A percentile compares a stretch with the other conserved stretches of the same genome.
phyloP scores from a whole-genome alignment of 176 grass and related monocot genomes.

The Musa troglodytarum region DNA sequence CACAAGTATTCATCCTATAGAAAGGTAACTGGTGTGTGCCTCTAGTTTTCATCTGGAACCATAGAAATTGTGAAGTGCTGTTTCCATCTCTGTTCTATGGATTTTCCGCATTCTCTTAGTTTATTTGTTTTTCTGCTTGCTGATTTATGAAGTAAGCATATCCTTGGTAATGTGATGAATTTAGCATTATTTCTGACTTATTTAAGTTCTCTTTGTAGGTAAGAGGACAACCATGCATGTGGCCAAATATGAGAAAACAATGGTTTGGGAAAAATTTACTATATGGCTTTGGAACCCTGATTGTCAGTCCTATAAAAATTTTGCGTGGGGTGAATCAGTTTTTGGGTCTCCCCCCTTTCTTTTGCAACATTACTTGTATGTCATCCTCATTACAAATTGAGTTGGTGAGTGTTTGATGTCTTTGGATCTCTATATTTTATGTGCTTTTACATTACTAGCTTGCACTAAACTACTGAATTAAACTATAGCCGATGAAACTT shows the following conservation, averaged over 20 bases:
- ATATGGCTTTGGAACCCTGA: conserved; percentile 54
- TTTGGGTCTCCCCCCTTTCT: conserved; percentile 46
- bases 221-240: conserved; percentile 46
- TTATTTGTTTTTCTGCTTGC: neutral
- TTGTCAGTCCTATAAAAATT: conserved; percentile 73
- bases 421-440: neutral
- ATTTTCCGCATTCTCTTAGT: neutral
- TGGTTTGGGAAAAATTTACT: conserved; percentile 75
- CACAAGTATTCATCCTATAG: neutral
- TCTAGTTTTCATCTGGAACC: neutral
- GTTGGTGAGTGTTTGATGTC: conserved; percentile 43
- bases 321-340: conserved; percentile 61
- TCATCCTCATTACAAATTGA: conserved; percentile 82
- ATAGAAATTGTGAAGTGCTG: too few relatives aligned
- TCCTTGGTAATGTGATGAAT: neutral
- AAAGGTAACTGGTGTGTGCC: neutral
- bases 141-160: neutral
- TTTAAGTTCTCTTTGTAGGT: conserved; percentile 34
- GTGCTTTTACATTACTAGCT: neutral
- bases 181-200: neutral
- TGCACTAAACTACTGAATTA: neutral
- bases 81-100: neutral
- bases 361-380: conserved; percentile 72
- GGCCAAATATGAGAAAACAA: conserved; percentile 62
- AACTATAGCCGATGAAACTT: neutral